Evolutionary conservation across 805 yeast species (phyloP), one percentile per base, ranked within the genome.

Genomic region (Saccharomycopsis sp.): DNA sequence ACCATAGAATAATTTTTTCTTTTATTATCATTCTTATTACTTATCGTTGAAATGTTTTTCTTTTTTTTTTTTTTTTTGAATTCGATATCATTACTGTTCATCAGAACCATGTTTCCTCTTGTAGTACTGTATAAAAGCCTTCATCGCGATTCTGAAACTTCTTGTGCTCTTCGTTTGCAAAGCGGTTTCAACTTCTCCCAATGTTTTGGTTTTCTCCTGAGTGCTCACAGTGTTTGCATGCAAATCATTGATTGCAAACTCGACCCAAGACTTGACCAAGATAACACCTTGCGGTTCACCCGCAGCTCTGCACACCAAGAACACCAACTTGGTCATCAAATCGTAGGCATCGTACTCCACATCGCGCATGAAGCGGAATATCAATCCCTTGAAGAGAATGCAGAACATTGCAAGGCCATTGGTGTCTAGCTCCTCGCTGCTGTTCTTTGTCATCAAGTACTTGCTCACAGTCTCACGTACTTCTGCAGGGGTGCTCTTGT

Each of bases 41-140:
- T n/a, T n/a, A n/a, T n/a, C n/a, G n/a, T n/a, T n/a, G n/a, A n/a
- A n/a, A n/a, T n/a, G n/a, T n/a, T n/a, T n/a, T n/a, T n/a, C n/a
- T n/a, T n/a, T n/a, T n/a, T n/a, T n/a, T n/a, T n/a, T n/a, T n/a
- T n/a, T n/a, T n/a, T n/a, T n/a, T n/a, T n/a, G n/a, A n/a, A n/a
- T n/a, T n/a, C n/a, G n/a, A n/a, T n/a, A n/a, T n/a, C n/a, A n/a
- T n/a, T n/a, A n/a, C n/a, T n/a, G n/a, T n/a, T n/a, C n/a, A n/a
- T n/a, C n/a, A n/a, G 27, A 25, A n/a, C 27, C 16, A 52, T 84
- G 81, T 56, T 85, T 80, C 51, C 95, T 67, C 23, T 79, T 63
- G 60, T 85, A 87, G 92, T 95, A 83, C 41, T 69, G 75, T 30
- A 84, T 75, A 55, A 88, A 89, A 55, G 81, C 89, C 52, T 77